Evolutionary conservation across 2,329 filamentous ascomycete genomes (phyloP).

Genomic region (Pyrenophora tritici-repentis): DNA sequence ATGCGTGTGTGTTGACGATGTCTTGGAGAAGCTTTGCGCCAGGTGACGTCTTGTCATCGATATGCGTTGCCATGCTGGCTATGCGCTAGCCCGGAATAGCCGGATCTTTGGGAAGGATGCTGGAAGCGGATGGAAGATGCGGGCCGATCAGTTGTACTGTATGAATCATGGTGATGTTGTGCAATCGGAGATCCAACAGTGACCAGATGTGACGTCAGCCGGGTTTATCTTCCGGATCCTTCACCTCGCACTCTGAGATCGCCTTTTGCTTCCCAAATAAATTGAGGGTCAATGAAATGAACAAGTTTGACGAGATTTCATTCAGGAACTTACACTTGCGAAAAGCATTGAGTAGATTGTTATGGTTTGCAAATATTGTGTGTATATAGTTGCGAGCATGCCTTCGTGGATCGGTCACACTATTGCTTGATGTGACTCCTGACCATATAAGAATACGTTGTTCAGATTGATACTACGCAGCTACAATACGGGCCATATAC

Average conservation of each 20-base stretch:
- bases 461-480: background rate
- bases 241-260: background rate
- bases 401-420: too few species aligned
- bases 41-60: constrained; percentile 3
- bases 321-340: too few species aligned
- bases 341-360: too few species aligned
- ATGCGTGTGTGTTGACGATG: constrained; percentile 14
- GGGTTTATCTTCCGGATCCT: background rate
- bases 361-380: too few species aligned
- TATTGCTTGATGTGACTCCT: too few species aligned
- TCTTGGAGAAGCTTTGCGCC: constrained; percentile 17
- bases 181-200: background rate
- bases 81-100: constrained; percentile 7
- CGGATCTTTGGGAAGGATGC: constrained; percentile 9
- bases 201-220: constrained; percentile 14
- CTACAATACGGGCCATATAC: background rate
- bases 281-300: too few species aligned
- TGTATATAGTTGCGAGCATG: too few species aligned
- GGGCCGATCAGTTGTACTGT: constrained; percentile 4
- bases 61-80: constrained; percentile 14
- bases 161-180: constrained; percentile 2
- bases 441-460: background rate
- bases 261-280: too few species aligned
- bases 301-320: too few species aligned
- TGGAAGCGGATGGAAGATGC: constrained; percentile 1